Base-by-base conservation (phyloP, 805 yeast genomes). In the Candida glaebosa region DNA sequence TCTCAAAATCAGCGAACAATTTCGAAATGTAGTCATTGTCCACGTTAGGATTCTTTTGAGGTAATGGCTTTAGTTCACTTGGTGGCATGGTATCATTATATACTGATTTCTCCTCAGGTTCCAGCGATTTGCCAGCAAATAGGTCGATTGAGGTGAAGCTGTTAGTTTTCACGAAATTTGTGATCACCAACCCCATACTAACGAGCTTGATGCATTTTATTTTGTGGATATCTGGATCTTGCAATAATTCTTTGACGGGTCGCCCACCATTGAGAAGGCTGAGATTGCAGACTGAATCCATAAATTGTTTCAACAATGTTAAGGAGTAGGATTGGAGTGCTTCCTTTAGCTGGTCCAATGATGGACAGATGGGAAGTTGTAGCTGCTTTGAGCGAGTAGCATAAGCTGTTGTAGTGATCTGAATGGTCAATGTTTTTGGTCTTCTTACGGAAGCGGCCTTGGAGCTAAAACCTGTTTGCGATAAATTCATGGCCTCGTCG, bases 341-440 rank as follows among this genome's bases (percentile, higher is more conserved):
- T 12, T 59, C 57, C 37, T 54, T 50, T 9, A 73, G 48, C 39
- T 66, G 67, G 1, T 62, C 69, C 35, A 74, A 54, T 19, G 70
- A 66, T 39, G 61, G 56, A 3, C 61, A 49, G 17, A 66, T 52
- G 3, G 67, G 56, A 0, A 78, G 41, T 3, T 72, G 60, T 17
- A 69, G 53, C 47, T 76, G 82, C 39, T 64, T 67, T 1, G 80
- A 66, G 42, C 56, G 60, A 2, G 59, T 48, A 3, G 48, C 46
- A 25, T 53, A 49, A 1, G 48, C 47, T 3, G 49, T 38, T 10
- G 61, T 57, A 32, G 53, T 52, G 16, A 63, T 52, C 45, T 63
- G 71, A 3, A 81, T 48, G 5, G 72, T 60, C 8, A 83, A 49
- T 0, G 83, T 81, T 31, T 72, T 72, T 1, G 91, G 90, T 37